Conservation (phyloP, 805 yeast genomes). For the Clavispora carvajalis region DNA sequence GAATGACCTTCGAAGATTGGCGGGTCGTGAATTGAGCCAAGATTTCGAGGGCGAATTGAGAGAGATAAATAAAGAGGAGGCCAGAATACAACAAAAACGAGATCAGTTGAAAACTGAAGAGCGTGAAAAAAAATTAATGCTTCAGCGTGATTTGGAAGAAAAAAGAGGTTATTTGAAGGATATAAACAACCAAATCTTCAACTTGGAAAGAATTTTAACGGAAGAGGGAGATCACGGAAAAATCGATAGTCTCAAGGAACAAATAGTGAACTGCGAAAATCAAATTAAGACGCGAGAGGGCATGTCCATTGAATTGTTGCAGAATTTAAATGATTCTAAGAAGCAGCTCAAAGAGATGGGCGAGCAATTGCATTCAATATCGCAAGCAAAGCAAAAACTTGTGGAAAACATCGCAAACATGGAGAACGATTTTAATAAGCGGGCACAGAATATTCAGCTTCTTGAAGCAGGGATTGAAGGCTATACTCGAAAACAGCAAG, state of each 20-base stretch:
- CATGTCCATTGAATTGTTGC: slow-evolving; percentile 20
- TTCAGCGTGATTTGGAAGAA: slow-evolving; percentile 7
- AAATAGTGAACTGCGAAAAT: slow-evolving; percentile 24
- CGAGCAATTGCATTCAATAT: slow-evolving; percentile 4
- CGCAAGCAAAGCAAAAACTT: not conserved
- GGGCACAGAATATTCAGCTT: slow-evolving; percentile 15
- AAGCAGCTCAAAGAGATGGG: slow-evolving; percentile 2
- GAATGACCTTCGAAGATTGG: slow-evolving; percentile 25
- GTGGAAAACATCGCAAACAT: slow-evolving; percentile 15
- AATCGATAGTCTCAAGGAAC: slow-evolving; percentile 32
- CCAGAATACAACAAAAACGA: slow-evolving; percentile 10
- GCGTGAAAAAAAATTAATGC: slow-evolving; percentile 6
- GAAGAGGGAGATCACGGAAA: slow-evolving; percentile 43
- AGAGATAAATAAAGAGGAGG: slow-evolving; percentile 13
- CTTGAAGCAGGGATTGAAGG: slow-evolving; percentile 13
- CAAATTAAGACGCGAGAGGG: slow-evolving; percentile 25
- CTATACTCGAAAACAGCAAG: slow-evolving; percentile 9
- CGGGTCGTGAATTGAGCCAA: slow-evolving; percentile 15
- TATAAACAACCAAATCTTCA: slow-evolving; percentile 21
- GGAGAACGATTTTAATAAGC: slow-evolving; percentile 5
- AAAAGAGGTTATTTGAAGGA: slow-evolving; percentile 11
- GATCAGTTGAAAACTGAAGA: slow-evolving; percentile 13
- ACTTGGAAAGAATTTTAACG: slow-evolving; percentile 33
- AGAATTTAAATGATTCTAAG: slow-evolving; percentile 6
- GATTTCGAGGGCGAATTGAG: slow-evolving; percentile 15